Percentiles rank a stretch among this genome's conserved stretches.
Evolutionary conservation across 495 filamentous ascomycete genomes (phyloP).

Genomic region (Podospora bellae-mahoneyi): DNA sequence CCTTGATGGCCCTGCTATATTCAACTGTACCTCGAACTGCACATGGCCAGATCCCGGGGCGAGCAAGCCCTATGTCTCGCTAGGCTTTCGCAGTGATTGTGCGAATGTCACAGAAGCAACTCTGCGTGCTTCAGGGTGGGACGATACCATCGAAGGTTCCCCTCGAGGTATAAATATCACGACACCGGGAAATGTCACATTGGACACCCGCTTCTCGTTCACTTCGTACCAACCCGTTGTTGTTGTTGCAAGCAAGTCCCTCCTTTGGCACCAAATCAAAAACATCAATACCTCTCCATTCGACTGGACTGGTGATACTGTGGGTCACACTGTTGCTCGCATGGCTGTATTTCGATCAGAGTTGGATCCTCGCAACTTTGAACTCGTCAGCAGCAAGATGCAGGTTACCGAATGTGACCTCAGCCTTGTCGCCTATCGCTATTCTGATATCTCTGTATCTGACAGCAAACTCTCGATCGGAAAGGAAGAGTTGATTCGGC

Average conservation of each 20-base stretch:
- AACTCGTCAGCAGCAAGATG: neutral
- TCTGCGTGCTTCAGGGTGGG: neutral
- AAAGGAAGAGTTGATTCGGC: neutral
- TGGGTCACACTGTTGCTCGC: constrained; percentile 8
- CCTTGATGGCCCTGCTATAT: constrained; percentile 9
- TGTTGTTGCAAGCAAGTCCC: neutral
- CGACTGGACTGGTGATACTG: neutral
- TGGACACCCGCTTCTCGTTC: neutral
- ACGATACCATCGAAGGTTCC: neutral
- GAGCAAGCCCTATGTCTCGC: constrained; percentile 10
- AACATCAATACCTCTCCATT: no score
- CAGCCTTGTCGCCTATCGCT: constrained; percentile 11
- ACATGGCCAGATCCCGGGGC: constrained; percentile 2
- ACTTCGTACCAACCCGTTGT: constrained; percentile 14
- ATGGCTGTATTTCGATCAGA: constrained; percentile 11
- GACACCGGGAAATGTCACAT: constrained; percentile 9
- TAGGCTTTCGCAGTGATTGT: constrained; percentile 15
- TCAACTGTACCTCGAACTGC: constrained; percentile 19
- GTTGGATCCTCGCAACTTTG: neutral
- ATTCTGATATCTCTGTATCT: constrained; percentile 12
- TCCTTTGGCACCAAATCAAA: neutral
- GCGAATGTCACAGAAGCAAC: constrained; percentile 17
- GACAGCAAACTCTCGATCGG: neutral
- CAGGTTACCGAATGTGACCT: constrained; percentile 12
- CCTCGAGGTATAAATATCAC: neutral